A percentile compares a stretch with the other conserved stretches of the same genome.
Conservation (phyloP, 805 yeast genomes). For the Candida glaebosa region DNA sequence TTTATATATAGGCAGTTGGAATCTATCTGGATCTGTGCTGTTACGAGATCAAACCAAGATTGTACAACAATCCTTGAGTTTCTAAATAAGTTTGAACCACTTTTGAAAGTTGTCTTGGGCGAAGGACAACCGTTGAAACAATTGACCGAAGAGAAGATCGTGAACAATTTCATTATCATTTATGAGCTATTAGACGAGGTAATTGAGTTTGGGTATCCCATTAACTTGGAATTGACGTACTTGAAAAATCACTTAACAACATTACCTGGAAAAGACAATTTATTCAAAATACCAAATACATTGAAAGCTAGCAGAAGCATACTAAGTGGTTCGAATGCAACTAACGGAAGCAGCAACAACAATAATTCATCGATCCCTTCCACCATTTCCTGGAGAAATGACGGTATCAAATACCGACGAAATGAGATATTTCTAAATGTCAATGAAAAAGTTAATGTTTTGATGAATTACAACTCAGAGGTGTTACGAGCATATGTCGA, state of each 20-base stretch:
- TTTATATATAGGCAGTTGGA: slow-evolving; percentile 70
- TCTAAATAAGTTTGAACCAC: slow-evolving; percentile 54
- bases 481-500: slow-evolving; percentile 69
- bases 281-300: slow-evolving; percentile 14
- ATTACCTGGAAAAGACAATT: slow-evolving; percentile 14
- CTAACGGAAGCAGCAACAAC: slow-evolving; percentile 1
- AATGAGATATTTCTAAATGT: slow-evolving; percentile 79
- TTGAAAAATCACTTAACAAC: slow-evolving; percentile 14
- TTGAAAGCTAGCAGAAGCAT: slow-evolving; percentile 4
- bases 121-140: slow-evolving; percentile 8
- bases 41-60: slow-evolving; percentile 86
- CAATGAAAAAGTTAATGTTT: slow-evolving; percentile 67
- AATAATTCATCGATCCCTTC: slow-evolving; percentile 7
- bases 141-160: slow-evolving; percentile 40
- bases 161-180: slow-evolving; percentile 62
- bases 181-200: slow-evolving; percentile 78
- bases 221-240: slow-evolving; percentile 49
- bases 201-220: slow-evolving; percentile 76
- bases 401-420: slow-evolving; percentile 71
- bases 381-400: slow-evolving; percentile 62
- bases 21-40: slow-evolving; percentile 77
- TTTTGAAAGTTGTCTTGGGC: slow-evolving; percentile 39
- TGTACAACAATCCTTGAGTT: slow-evolving; percentile 79
- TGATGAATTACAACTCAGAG: slow-evolving; percentile 63
- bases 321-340: slow-evolving; percentile 6